Conservation (phyloP, 2,329 filamentous ascomycete genomes). For the Pseudocercospora fijiensis region DNA sequence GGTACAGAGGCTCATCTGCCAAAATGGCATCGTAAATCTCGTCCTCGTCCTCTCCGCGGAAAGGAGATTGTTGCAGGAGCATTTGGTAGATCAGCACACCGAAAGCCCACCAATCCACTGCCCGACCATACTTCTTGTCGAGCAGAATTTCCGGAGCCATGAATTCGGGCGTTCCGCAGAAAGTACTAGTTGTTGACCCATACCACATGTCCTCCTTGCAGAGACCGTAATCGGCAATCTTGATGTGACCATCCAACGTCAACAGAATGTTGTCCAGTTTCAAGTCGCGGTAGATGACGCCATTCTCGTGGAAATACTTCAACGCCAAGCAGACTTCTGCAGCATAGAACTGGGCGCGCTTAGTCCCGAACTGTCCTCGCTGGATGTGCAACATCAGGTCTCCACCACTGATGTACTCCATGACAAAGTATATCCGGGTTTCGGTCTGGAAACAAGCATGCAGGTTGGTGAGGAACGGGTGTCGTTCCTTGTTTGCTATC, state of each 20-base stretch:
- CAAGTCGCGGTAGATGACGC: slow-evolving; percentile 88
- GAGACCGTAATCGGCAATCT: slow-evolving; percentile 96
- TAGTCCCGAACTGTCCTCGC: slow-evolving; percentile 90
- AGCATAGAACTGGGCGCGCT: slow-evolving; percentile 96
- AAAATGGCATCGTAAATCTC: slow-evolving; percentile 99
- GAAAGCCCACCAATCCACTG: slow-evolving; percentile 99
- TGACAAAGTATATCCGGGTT: slow-evolving; percentile 97
- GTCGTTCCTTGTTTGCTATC: slow-evolving; percentile 93
- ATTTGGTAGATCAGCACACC: slow-evolving; percentile 99
- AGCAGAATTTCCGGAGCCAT: slow-evolving; percentile 99
- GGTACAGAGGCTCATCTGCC: slow-evolving; percentile 94
- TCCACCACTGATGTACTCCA: slow-evolving; percentile 98
- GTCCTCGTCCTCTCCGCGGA: slow-evolving; percentile 97
- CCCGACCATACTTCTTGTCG: slow-evolving; percentile 96
- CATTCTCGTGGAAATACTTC: slow-evolving; percentile 99
- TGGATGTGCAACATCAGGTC: slow-evolving; percentile 99
- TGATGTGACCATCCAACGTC: slow-evolving; percentile 94
- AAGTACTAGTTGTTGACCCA: slow-evolving; percentile 91
- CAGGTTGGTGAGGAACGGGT: slow-evolving; percentile 91
- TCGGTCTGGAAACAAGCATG: slow-evolving; percentile 99
- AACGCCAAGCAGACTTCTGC: slow-evolving; percentile 94
- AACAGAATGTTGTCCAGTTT: slow-evolving; percentile 88
- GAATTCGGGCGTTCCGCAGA: slow-evolving; percentile 99
- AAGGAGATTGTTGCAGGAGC: slow-evolving; percentile 97
- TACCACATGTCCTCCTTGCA: slow-evolving; percentile 99